Percentiles rank a stretch among this genome's conserved stretches.
Conservation (phyloP, 371 early-diverging fungal species). For the Lichtheimia corymbifera region DNA sequence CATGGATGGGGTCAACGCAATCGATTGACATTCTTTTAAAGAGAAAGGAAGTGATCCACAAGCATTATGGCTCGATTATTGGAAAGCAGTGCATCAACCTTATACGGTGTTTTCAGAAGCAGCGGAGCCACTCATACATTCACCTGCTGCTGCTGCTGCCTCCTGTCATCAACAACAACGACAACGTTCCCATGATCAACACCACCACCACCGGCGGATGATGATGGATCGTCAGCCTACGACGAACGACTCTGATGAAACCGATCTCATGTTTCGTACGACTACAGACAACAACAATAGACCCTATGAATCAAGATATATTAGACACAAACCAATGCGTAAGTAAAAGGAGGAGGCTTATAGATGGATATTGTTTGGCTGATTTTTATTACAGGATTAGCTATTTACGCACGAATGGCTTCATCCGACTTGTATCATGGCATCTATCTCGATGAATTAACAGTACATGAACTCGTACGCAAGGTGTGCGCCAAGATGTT, state of each 20-base stretch:
- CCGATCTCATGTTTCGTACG: no score
- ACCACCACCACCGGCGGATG: no score
- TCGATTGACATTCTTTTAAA: no score
- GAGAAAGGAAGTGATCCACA: constrained; percentile 29
- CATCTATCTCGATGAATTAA: constrained; percentile 53
- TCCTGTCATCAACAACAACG: background rate
- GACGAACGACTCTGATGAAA: no score
- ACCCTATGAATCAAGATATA: no score
- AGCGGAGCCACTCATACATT: constrained; percentile 9
- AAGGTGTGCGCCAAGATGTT: constrained; percentile 36
- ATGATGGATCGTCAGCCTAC: no score
- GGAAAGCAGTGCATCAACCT: constrained; percentile 20
- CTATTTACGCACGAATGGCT: constrained; percentile 33
- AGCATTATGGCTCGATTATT: constrained; percentile 37
- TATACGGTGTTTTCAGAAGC: constrained; percentile 35
- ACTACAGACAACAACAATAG: no score
- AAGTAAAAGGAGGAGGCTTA: no score
- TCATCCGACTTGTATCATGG: constrained; percentile 46
- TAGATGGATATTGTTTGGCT: no score
- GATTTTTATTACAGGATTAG: constrained; percentile 30
- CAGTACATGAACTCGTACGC: constrained; percentile 38
- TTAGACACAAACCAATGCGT: no score
- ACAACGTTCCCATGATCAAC: no score
- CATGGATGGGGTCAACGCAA: background rate
- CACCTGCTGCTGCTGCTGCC: constrained; percentile 4